phyloP scores from a whole-genome alignment of 2,329 filamentous ascomycete species.

The Cladosporium sp. region DNA sequence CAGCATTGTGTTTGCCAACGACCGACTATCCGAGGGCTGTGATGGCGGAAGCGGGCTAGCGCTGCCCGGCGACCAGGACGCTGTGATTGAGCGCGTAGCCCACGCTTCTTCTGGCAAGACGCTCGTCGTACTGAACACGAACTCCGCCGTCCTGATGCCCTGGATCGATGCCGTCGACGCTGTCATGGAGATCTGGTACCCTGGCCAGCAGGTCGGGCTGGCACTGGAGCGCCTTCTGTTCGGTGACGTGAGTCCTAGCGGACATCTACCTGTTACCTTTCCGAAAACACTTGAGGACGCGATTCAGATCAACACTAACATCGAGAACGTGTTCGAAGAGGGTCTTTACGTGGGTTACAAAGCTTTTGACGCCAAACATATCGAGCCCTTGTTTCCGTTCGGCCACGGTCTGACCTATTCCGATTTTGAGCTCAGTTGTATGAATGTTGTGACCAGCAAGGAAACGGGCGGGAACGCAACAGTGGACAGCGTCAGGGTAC shows the following conservation, averaged over 20 bases:
- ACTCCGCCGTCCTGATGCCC: constrained; percentile 16
- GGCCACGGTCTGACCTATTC: constrained; percentile 74
- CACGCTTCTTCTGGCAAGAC: neutral
- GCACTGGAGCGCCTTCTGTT: constrained; percentile 73
- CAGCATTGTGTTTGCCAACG: constrained; percentile 13
- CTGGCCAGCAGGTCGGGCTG: constrained; percentile 77
- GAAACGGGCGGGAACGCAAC: neutral
- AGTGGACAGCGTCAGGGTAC: neutral
- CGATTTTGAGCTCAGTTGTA: too few species aligned
- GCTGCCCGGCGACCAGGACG: constrained; percentile 10
- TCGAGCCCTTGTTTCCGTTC: constrained; percentile 73
- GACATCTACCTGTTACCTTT: constrained; percentile 78
- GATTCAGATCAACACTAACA: constrained; percentile 44
- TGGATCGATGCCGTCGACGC: constrained; percentile 16
- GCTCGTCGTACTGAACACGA: constrained; percentile 7
- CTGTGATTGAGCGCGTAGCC: constrained; percentile 4
- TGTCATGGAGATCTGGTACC: constrained; percentile 32
- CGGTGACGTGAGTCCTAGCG: constrained; percentile 68
- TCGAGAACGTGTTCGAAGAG: constrained; percentile 65
- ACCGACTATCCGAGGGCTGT: constrained; percentile 11
- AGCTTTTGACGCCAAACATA: constrained; percentile 68
- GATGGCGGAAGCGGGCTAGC: constrained; percentile 7
- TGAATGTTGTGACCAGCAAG: too few species aligned
- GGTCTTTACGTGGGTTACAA: constrained; percentile 83
- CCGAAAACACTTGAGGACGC: constrained; percentile 65